phyloP scores from a whole-genome alignment of 176 grass and related monocot genomes.

The Musa schizocarpa region DNA sequence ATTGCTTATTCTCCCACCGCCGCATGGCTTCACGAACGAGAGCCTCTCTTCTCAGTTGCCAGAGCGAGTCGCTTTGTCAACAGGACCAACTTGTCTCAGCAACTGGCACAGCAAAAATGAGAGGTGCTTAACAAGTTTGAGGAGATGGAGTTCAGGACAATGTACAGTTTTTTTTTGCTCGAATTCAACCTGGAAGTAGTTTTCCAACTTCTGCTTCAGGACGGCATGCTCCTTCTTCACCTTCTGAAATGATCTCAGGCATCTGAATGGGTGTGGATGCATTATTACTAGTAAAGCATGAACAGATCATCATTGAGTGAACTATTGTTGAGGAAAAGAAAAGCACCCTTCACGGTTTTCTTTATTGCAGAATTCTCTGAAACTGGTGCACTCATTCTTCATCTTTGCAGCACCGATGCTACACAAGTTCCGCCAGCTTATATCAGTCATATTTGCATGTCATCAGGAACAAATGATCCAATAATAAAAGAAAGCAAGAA shows the following conservation, averaged over 20 bases:
- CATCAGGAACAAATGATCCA: too few relatives aligned
- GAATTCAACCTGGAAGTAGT: constrained; percentile 85
- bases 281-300: neutral
- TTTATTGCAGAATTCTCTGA: constrained; percentile 58
- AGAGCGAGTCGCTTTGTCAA: constrained; percentile 48
- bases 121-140: neutral
- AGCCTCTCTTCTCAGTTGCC: neutral
- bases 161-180: neutral
- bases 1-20: neutral
- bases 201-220: constrained; percentile 80
- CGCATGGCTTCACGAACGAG: too few relatives aligned
- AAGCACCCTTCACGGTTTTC: constrained; percentile 71
- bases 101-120: constrained; percentile 30
- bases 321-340: neutral
- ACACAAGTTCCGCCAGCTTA: too few relatives aligned
- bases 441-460: neutral
- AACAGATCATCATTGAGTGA: neutral
- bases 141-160: neutral
- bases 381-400: constrained; percentile 76
- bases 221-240: constrained; percentile 72
- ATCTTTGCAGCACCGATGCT: constrained; percentile 46
- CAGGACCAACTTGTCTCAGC: constrained; percentile 53
- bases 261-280: constrained; percentile 42
- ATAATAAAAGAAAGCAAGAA: neutral
- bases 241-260: constrained; percentile 68